Evolutionary conservation across 2,329 filamentous ascomycete species (phyloP), one percentile per base, ranked within the genome.

Genomic region (Beauveria brongniartii): DNA sequence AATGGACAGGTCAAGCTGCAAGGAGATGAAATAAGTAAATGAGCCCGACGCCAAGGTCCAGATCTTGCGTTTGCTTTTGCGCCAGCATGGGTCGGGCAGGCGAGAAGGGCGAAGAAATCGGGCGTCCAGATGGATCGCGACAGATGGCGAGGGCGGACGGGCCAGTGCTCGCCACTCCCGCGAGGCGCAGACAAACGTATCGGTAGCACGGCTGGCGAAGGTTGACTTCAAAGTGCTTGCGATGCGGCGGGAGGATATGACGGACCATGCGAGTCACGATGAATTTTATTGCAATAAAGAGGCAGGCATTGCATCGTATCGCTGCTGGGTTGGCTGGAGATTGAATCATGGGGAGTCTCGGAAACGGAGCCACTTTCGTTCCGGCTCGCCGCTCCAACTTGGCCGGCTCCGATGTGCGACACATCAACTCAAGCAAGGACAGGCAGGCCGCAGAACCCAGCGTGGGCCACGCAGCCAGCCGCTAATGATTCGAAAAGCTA

Each of bases 301-400:
- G 46, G 16, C 14, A 26, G 44, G 37, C 50, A 20, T 10, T 4
- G 34, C 34, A 43, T 43, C 8, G 24, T n/a, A 34, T 46, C 20
- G 24, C 24, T 26, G 44, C 24, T 26, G 22, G 3, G n/a, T 53
- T 50, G 37, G 40, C 24, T 20, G 48, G 46, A 3, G 57, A 40
- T 60, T 47, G 20, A 40, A 20, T 43, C 51, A 55, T 41, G 56
- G 37, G 18, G 41, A 43, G 18, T 20, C n/a, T 26, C 50, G 58
- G 58, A 48, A 48, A 30, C 50, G 58, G 58, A 50, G 51, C 51
- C 51, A 55, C 51, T 55, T 55, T 61, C 41, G 34, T 55, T 55
- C 58, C 58, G 58, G 51, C 20, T 43, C 26, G 43, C 51, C 58
- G 51, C 30, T 57, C 55, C 44, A 47, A 46, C 30, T 57, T 30